Evolutionary conservation across 2,329 filamentous ascomycete genomes (phyloP).

Genomic region (Fusarium euwallaceae): DNA sequence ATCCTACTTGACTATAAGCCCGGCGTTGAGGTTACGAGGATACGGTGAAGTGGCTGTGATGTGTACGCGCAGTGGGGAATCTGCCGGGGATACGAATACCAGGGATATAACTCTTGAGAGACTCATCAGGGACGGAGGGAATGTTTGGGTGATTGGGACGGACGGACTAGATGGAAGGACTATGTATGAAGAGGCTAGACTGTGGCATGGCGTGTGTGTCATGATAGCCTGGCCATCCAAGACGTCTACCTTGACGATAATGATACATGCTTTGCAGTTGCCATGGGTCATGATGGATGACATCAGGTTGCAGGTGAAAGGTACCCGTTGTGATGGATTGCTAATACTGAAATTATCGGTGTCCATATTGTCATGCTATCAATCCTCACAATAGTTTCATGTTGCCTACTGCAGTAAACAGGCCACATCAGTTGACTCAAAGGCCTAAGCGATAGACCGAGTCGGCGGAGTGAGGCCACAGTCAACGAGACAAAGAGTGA

Average conservation of each 20-base stretch:
- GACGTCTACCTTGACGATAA: slow-evolving; percentile 36
- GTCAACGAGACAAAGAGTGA: background rate
- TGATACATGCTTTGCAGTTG: slow-evolving; percentile 23
- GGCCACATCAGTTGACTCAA: background rate
- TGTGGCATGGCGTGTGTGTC: background rate
- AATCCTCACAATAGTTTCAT: background rate
- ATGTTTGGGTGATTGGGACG: slow-evolving; percentile 13
- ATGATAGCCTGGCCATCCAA: slow-evolving; percentile 2
- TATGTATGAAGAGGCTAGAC: slow-evolving; percentile 5
- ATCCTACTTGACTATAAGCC: slow-evolving; percentile 33
- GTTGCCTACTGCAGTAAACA: background rate
- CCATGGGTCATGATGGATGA: slow-evolving; percentile 1
- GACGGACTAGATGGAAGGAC: slow-evolving; percentile 19
- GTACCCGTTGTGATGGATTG: background rate
- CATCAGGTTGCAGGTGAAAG: background rate
- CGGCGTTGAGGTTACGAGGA: slow-evolving; percentile 33
- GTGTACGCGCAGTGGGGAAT: slow-evolving; percentile 17
- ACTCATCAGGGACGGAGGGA: slow-evolving; percentile 7
- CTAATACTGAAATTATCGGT: background rate
- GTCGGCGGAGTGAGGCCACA: slow-evolving; percentile 1
- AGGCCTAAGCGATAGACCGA: background rate
- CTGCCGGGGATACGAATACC: slow-evolving; percentile 36
- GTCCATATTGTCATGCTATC: background rate
- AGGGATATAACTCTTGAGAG: slow-evolving; percentile 24
- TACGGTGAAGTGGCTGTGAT: slow-evolving; percentile 27